phyloP scores from a whole-genome alignment of 2,329 filamentous ascomycete species.

The Aspergillus puulaauensis region DNA sequence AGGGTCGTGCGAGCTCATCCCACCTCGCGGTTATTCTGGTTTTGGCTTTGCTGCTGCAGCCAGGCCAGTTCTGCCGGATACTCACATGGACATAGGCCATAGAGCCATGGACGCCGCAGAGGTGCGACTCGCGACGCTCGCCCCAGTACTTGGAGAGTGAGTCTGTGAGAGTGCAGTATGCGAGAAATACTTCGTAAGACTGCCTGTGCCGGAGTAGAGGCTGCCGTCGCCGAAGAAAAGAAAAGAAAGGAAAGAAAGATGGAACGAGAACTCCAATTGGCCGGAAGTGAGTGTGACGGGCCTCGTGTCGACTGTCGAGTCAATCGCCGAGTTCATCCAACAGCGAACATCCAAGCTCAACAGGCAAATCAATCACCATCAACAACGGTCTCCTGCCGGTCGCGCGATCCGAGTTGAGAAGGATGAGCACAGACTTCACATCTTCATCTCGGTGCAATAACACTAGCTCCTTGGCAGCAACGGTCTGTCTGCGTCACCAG shows the following conservation, averaged over 20 bases:
- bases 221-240: not conserved
- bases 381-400: not conserved
- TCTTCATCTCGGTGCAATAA: conserved; percentile 4
- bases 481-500: not conserved
- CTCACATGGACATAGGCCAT: not conserved
- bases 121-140: not conserved
- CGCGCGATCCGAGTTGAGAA: not conserved
- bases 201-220: too few species aligned
- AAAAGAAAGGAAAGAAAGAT: not conserved
- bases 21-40: not conserved
- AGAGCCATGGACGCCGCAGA: not conserved
- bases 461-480: not conserved
- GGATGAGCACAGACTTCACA: conserved; percentile 8
- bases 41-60: too few species aligned
- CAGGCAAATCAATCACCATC: not conserved
- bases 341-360: not conserved
- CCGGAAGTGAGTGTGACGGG: not conserved
- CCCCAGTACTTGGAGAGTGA: not conserved
- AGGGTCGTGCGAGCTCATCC: not conserved
- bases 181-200: too few species aligned
- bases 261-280: conserved; percentile 4
- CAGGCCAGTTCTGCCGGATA: too few species aligned
- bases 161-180: not conserved
- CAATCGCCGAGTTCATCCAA: not conserved
- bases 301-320: not conserved